Conservation (phyloP, 352 stramenopile genomes). For the Pythium sp. region DNA sequence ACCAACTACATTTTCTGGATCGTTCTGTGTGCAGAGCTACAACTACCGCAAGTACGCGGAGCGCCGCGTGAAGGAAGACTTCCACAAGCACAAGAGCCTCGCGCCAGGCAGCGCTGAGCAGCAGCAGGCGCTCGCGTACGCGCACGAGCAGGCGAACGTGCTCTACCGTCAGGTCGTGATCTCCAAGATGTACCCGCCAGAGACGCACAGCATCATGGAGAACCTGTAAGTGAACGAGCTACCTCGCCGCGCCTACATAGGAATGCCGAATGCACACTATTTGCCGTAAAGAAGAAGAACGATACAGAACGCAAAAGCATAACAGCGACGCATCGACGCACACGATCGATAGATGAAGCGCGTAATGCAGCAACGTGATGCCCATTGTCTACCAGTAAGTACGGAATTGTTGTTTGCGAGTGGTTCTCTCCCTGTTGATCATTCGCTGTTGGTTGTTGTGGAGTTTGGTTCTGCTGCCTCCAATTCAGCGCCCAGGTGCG, state of each 20-base stretch:
- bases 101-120: constrained; percentile 43
- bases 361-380: not conserved
- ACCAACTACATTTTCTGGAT: constrained; percentile 6
- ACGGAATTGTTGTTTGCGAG: not conserved
- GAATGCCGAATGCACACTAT: not conserved
- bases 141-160: constrained; percentile 44
- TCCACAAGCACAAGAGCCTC: constrained; percentile 61
- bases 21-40: constrained; percentile 41
- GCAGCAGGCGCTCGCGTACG: constrained; percentile 41
- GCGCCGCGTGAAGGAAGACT: constrained; percentile 70
- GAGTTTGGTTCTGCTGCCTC: too few species aligned
- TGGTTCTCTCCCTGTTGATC: not conserved
- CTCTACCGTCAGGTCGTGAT: constrained; percentile 64
- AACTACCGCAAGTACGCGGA: constrained; percentile 71
- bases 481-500: too few species aligned
- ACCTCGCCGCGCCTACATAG: not conserved
- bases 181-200: constrained; percentile 66
- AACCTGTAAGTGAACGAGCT: constrained; percentile 9
- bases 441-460: not conserved
- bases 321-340: not conserved
- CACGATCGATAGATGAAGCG: not conserved
- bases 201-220: constrained; percentile 71
- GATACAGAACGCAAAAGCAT: not conserved
- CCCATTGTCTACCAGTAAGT: not conserved
- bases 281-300: not conserved